Conservation (phyloP, 495 filamentous ascomycete genomes). For the Chaetomidium leptoderma region DNA sequence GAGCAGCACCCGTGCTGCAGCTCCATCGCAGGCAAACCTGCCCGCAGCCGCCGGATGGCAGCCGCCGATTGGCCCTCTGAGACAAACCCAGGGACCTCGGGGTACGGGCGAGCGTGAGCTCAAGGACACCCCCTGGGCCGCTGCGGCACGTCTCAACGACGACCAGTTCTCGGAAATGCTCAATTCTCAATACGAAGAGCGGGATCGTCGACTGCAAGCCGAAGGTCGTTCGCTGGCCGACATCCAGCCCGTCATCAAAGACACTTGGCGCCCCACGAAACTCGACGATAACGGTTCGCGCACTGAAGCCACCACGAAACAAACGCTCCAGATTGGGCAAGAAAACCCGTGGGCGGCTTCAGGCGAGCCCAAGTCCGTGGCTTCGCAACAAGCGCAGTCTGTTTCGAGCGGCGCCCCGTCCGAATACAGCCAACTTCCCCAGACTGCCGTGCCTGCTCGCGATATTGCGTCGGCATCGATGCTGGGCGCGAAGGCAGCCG, state of each 20-base stretch:
- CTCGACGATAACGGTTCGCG: slow-evolving; percentile 42
- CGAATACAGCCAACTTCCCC: slow-evolving; percentile 21
- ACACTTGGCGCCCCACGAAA: slow-evolving; percentile 60
- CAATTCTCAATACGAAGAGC: slow-evolving; percentile 26
- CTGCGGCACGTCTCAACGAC: slow-evolving; percentile 25
- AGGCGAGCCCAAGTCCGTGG: slow-evolving; percentile 17
- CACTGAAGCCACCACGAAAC: slow-evolving; percentile 21
- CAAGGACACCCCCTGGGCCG: slow-evolving; percentile 10
- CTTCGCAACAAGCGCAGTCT: slow-evolving; percentile 14
- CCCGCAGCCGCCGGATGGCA: slow-evolving; percentile 21
- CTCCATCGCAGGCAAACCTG: background rate
- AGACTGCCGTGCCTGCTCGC: slow-evolving; percentile 8
- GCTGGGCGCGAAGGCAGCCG: slow-evolving; percentile 11
- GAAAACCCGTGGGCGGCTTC: slow-evolving; percentile 27
- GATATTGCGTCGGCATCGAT: slow-evolving; percentile 21
- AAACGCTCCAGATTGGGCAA: slow-evolving; percentile 26
- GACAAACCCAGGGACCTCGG: slow-evolving; percentile 12
- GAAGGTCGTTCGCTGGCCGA: slow-evolving; percentile 30
- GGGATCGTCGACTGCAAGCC: slow-evolving; percentile 29
- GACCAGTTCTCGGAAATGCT: slow-evolving; percentile 26
- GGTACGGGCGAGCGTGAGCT: slow-evolving; percentile 8
- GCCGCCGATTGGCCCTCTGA: slow-evolving; percentile 42
- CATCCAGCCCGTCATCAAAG: slow-evolving; percentile 50
- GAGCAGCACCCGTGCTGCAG: slow-evolving; percentile 11
- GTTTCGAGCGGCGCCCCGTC: slow-evolving; percentile 12